These are phyloP conservation scores for Actinomortierella ambigua DNA, from an alignment of 371 early-diverging fungal genomes.

Conservation along the genomic window DNA sequence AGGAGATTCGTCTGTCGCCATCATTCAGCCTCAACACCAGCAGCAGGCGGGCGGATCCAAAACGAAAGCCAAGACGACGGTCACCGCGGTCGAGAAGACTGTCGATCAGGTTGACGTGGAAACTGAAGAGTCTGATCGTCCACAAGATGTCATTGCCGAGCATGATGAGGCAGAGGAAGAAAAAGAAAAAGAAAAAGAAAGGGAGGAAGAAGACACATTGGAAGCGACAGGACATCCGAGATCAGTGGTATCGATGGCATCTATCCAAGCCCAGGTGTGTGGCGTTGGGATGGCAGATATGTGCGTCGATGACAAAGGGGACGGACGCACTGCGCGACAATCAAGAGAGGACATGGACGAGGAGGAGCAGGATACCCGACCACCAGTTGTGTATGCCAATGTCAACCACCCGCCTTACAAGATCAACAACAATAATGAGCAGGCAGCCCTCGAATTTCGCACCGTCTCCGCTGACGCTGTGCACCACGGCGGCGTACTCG, in stretches of 20 bases:
- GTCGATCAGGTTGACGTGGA: too few species aligned
- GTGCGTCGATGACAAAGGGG: too few species aligned
- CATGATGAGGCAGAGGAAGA: constrained; percentile 13
- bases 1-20: too few species aligned
- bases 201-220: too few species aligned
- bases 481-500: constrained; percentile 57
- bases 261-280: too few species aligned
- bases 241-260: too few species aligned
- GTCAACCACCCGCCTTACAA: constrained; percentile 50
- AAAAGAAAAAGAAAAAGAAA: background rate
- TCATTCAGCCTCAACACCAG: constrained; percentile 18
- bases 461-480: constrained; percentile 62
- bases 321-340: too few species aligned
- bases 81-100: too few species aligned
- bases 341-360: too few species aligned
- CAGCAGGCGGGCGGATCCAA: background rate
- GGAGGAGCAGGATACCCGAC: background rate
- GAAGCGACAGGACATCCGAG: too few species aligned
- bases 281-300: too few species aligned
- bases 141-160: constrained; percentile 14
- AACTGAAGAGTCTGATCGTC: background rate
- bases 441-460: constrained; percentile 50
- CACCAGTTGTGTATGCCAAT: constrained; percentile 11
- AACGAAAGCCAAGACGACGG: background rate
- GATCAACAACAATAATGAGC: constrained; percentile 53